Evolutionary conservation across 345 rosid genomes (phyloP).

Genomic region (Hypericum perforatum): DNA sequence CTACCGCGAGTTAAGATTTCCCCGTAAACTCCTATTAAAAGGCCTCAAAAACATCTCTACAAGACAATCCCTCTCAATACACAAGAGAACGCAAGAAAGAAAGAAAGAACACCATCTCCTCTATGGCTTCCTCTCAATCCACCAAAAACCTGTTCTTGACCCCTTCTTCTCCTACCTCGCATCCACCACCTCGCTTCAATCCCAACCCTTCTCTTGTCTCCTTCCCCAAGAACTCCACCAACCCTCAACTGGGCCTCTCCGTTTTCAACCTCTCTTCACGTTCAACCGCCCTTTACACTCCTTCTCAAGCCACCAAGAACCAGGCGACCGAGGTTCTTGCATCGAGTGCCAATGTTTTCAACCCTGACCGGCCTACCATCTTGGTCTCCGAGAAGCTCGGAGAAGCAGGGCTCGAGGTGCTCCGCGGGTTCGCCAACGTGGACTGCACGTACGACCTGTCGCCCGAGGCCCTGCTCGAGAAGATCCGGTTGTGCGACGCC

Average conservation of each 20-base stretch:
- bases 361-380: slow-evolving; percentile 9
- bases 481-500: slow-evolving; percentile 18
- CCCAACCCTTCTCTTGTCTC: slow-evolving; percentile 11
- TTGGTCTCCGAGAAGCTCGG: slow-evolving; percentile 16
- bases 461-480: slow-evolving; percentile 24
- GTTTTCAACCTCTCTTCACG: background rate
- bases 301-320: background rate
- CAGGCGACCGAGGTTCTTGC: background rate
- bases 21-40: background rate
- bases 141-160: background rate
- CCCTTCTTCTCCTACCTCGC: background rate
- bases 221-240: slow-evolving; percentile 16
- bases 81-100: slow-evolving; percentile 1
- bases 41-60: background rate
- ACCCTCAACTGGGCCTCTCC: slow-evolving; percentile 15
- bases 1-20: background rate
- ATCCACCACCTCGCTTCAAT: slow-evolving; percentile 12
- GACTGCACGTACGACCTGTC: slow-evolving; percentile 14
- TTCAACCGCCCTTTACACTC: background rate
- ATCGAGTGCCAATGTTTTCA: too few species aligned
- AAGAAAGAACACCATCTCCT: background rate
- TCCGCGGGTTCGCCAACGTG: too few species aligned
- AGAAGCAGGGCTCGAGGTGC: too few species aligned
- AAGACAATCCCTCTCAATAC: background rate
- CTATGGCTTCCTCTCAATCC: slow-evolving; percentile 9